Evolutionary conservation across 2,329 filamentous ascomycete species (phyloP).

Genomic region (Fusarium sulawesiense): DNA sequence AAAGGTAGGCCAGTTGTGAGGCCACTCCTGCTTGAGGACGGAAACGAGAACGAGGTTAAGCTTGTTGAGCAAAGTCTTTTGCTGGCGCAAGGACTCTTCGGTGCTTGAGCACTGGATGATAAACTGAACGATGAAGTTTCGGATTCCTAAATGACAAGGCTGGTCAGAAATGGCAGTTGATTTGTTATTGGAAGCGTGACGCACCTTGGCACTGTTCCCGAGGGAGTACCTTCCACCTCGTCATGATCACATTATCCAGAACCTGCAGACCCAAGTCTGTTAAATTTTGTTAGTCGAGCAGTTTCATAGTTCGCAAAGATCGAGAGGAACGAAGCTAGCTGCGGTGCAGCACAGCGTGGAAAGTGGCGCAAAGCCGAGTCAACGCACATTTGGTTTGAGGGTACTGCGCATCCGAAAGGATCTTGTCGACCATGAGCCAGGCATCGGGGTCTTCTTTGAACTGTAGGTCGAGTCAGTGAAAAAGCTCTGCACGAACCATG

Average conservation of each 20-base stretch:
- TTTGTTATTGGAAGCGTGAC: slow-evolving; percentile 39
- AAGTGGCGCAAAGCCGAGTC: slow-evolving; percentile 28
- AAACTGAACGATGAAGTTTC: slow-evolving; percentile 98
- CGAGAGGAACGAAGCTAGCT: background rate
- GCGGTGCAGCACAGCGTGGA: slow-evolving; percentile 5
- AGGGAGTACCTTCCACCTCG: slow-evolving; percentile 97
- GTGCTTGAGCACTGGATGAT: slow-evolving; percentile 94
- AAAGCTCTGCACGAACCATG: background rate
- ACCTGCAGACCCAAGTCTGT: slow-evolving; percentile 93
- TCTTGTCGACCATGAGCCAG: slow-evolving; percentile 97
- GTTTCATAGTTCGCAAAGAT: slow-evolving; percentile 9
- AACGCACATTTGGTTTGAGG: slow-evolving; percentile 93
- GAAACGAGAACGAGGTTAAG: slow-evolving; percentile 97
- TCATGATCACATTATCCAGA: slow-evolving; percentile 98
- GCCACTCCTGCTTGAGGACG: slow-evolving; percentile 99
- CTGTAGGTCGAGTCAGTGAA: slow-evolving; percentile 58
- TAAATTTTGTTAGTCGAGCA: slow-evolving; percentile 43
- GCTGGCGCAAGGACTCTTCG: slow-evolving; percentile 85
- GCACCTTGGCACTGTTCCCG: slow-evolving; percentile 92
- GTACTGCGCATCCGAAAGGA: slow-evolving; percentile 91
- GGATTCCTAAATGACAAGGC: slow-evolving; percentile 74
- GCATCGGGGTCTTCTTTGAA: slow-evolving; percentile 99
- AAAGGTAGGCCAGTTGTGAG: slow-evolving; percentile 99
- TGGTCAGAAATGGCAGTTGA: slow-evolving; percentile 24
- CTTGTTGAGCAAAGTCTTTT: slow-evolving; percentile 95